phyloP scores from a whole-genome alignment of 805 yeast genomes.

The Teunomyces gatunensis region DNA sequence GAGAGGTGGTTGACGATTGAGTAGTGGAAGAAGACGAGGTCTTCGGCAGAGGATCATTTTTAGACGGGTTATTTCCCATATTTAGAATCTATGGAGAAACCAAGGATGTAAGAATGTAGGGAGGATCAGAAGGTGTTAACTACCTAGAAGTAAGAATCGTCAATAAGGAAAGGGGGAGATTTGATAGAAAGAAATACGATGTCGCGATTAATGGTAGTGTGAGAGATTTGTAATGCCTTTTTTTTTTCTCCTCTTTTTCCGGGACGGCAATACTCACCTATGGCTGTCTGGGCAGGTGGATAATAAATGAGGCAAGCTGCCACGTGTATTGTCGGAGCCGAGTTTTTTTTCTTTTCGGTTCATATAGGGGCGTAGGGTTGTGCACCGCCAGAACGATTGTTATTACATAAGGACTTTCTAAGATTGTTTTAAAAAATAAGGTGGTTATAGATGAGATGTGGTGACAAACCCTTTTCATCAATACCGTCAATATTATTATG shows the following conservation, averaged over 20 bases:
- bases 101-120: background rate
- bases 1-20: constrained; percentile 21
- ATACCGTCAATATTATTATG: no score
- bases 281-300: background rate
- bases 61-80: constrained; percentile 70
- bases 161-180: background rate
- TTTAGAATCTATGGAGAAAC: constrained; percentile 6
- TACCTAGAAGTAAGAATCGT: background rate
- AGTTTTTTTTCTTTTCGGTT: background rate
- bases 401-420: no score
- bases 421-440: no score
- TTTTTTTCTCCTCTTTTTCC: background rate
- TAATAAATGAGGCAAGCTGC: background rate
- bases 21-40: constrained; percentile 28
- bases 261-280: background rate
- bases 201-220: background rate
- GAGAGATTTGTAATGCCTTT: constrained; percentile 1
- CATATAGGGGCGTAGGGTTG: background rate
- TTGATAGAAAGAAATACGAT: background rate
- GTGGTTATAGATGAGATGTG: no score
- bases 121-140: background rate
- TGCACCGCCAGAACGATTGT: no score
- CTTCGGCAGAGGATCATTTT: constrained; percentile 48
- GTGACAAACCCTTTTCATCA: no score
- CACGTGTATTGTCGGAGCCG: constrained; percentile 1